phyloP scores from a whole-genome alignment of 192 early-diverging fungal genomes.

The Pilaira anomala region DNA sequence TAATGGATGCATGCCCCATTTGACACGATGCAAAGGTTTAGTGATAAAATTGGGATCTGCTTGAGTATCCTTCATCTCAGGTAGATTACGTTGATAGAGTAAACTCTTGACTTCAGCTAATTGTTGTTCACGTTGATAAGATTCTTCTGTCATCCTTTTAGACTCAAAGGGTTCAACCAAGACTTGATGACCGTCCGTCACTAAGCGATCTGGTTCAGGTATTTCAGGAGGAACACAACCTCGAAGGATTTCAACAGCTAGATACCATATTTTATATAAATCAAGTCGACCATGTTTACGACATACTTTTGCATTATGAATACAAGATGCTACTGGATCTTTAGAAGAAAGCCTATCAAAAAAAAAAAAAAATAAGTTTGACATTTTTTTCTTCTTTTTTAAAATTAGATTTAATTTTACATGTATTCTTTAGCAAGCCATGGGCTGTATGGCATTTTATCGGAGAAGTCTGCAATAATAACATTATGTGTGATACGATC shows the following conservation, averaged over 20 bases:
- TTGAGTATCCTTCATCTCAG: constrained; percentile 27
- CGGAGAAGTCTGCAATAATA: constrained; percentile 50
- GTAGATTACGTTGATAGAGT: constrained; percentile 6
- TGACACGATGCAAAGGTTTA: constrained; percentile 39
- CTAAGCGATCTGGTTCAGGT: constrained; percentile 7
- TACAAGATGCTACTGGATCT: constrained; percentile 57
- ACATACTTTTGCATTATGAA: constrained; percentile 58
- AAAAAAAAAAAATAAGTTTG: constrained; percentile 18
- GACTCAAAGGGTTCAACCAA: constrained; percentile 24
- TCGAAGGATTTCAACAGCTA: constrained; percentile 57
- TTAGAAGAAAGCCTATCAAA: constrained; percentile 51
- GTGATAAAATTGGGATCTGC: constrained; percentile 14
- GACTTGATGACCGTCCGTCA: constrained; percentile 1
- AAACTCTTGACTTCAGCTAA: not conserved
- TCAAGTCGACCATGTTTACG: constrained; percentile 48
- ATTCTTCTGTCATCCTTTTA: constrained; percentile 33
- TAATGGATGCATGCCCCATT: constrained; percentile 61
- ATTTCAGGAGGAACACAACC: constrained; percentile 44
- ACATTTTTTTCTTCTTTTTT: not conserved
- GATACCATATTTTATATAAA: constrained; percentile 61
- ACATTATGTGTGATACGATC: constrained; percentile 38
- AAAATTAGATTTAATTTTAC: constrained; percentile 35
- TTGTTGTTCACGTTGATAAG: constrained; percentile 9
- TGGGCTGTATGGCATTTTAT: constrained; percentile 56
- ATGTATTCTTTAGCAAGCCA: constrained; percentile 58